Conservation (phyloP, 2,329 filamentous ascomycete genomes). For the Monilinia laxa region DNA sequence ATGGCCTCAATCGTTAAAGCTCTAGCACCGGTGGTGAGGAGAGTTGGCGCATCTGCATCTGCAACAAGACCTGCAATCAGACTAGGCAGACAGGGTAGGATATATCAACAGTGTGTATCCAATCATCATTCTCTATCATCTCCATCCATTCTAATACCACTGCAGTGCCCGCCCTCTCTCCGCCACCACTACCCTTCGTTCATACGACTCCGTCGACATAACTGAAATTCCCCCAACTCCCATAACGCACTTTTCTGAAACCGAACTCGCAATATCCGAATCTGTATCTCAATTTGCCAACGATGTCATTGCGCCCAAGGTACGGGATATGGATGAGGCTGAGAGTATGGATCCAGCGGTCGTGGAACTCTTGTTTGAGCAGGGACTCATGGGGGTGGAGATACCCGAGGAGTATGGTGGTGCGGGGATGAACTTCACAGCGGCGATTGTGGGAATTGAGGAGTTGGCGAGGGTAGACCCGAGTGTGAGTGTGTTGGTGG, state of each 20-base stretch:
- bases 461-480: slow-evolving; percentile 93
- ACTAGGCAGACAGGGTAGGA: slow-evolving; percentile 42
- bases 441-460: slow-evolving; percentile 94
- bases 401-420: slow-evolving; percentile 97
- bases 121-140: not conserved
- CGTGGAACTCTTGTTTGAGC: slow-evolving; percentile 93
- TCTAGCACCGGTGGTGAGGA: slow-evolving; percentile 47
- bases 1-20: slow-evolving; percentile 52
- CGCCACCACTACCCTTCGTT: slow-evolving; percentile 55
- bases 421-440: slow-evolving; percentile 97
- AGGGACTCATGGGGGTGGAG: slow-evolving; percentile 95
- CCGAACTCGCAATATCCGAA: slow-evolving; percentile 85
- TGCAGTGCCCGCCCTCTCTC: slow-evolving; percentile 56
- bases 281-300: slow-evolving; percentile 87
- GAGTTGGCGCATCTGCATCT: slow-evolving; percentile 39
- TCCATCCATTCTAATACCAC: slow-evolving; percentile 15
- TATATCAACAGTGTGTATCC: slow-evolving; percentile 44
- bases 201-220: slow-evolving; percentile 57
- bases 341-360: slow-evolving; percentile 87
- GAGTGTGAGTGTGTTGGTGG: slow-evolving; percentile 89
- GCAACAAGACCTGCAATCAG: slow-evolving; percentile 42
- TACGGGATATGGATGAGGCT: slow-evolving; percentile 95
- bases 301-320: slow-evolving; percentile 85
- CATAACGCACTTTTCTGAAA: slow-evolving; percentile 88
- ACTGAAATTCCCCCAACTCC: slow-evolving; percentile 82